Evolutionary conservation across 352 stramenopile species (phyloP), one percentile per base, ranked within the genome.

Genomic region (Blastocystis sp.): DNA sequence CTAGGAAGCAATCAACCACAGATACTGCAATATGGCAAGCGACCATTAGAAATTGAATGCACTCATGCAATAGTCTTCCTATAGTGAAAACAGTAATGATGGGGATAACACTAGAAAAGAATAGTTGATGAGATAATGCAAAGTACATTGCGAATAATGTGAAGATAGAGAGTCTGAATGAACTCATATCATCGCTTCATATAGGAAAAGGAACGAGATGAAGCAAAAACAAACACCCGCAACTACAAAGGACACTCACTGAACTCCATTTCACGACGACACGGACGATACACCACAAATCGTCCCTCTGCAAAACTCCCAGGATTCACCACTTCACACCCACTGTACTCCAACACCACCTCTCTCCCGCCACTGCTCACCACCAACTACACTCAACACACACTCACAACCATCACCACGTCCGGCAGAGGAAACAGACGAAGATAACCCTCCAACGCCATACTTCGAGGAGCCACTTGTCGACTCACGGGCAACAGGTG

Each of bases 361-460:
- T 19, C 19, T 19, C 10, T 43, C 14, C 10, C 17, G 41, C n/a
- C n/a, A 23, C 52, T 38, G 5, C n/a, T 56, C 34, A 76, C 19
- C n/a, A 76, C 14, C 65, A 53, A 53, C 38, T 76, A 76, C 21
- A 28, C 7, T 76, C n/a, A 76, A 21, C 10, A 14, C 4, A 53
- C n/a, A 43, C 21, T 52, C 34, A 23, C 9, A 43, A 48, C 17
- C 7, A 53, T 28, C 14, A 76, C 65, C 41, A 76, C 9, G 34
- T 76, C 23, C 41, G 65, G 65, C 5, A 76, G 43, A 28, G 65
- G 65, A 41, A 76, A 76, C 11, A 76, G 23, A 43, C 65, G 65
- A 53, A 76, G 65, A 41, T 53, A 76, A 59, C 23, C 23, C 21
- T 43, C n/a, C 41, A 76, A 38, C 23, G 43, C 11, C 0, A 0